Base-by-base conservation (phyloP, 805 yeast genomes). In the Tanozyma kutaoensis region DNA sequence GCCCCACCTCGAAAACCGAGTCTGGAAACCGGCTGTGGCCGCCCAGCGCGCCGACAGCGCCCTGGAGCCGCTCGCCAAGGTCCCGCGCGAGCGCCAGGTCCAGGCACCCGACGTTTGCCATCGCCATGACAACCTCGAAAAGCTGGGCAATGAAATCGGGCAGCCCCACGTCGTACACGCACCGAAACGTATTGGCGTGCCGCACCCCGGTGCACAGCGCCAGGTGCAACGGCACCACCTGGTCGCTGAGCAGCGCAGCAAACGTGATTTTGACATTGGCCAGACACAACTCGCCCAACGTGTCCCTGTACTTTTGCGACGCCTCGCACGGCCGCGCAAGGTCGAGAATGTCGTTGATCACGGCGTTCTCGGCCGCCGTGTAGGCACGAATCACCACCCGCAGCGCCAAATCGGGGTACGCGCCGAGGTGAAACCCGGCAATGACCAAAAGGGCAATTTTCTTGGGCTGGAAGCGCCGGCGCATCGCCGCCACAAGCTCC, bases 151-250 rank as follows among this genome's bases (percentile, higher is more conserved):
- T 28, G 32, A 59, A 58, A 8, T 30, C 24, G n/a, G n/a, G n/a
- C n/a, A n/a, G n/a, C n/a, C n/a, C n/a, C n/a, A n/a, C n/a, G n/a
- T n/a, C n/a, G 25, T 32, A 45, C 5, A 54, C 24, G 22, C 47
- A 35, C 22, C 61, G 43, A 30, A 33, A 53, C 12, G 59, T 49
- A 30, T 58, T 58, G 1, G 64, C 60, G 31, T 59, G 66, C 14
- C 45, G 36, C 15, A 39, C 37, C 14, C 44, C 39, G n/a, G 35
- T 32, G 5, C 39, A 50, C 22, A 58, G 36, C 5, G 61, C 32
- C 8, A 59, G 52, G 20, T 37, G 38, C 1, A 58, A 26, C 3
- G 62, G 62, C n/a, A 59, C 40, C 23, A 55, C 44, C 32, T 49
- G 62, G 32, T 58, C 65, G 24, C 44, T 41, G 4, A 46, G 32